phyloP scores from a whole-genome alignment of 768 basidiomycete genomes.

The Leccinellum luteum region DNA sequence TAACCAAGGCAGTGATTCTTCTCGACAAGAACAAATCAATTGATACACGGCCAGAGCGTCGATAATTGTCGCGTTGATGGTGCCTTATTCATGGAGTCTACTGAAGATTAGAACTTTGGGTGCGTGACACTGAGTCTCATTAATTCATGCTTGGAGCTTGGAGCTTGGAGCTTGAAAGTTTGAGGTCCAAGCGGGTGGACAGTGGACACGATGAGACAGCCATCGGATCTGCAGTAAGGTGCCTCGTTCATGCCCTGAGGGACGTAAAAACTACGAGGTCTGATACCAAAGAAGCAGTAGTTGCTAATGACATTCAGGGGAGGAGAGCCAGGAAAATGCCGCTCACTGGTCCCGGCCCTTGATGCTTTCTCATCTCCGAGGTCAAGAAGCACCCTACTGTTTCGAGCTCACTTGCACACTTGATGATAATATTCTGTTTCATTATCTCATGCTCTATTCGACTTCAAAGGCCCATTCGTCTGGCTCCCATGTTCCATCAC shows the following conservation, averaged over 20 bases:
- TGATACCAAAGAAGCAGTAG: background rate
- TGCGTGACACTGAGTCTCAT: background rate
- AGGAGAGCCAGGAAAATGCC: background rate
- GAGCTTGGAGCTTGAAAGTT: too few species aligned
- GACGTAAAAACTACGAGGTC: background rate
- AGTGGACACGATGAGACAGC: background rate
- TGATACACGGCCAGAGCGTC: background rate
- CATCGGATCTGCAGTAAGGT: background rate
- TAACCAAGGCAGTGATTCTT: background rate
- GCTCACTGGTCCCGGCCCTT: background rate
- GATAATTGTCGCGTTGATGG: background rate
- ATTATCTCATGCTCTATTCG: background rate
- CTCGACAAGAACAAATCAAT: background rate
- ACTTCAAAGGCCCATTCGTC: background rate
- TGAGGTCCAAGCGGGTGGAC: too few species aligned
- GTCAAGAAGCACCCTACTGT: background rate
- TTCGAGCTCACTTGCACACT: background rate
- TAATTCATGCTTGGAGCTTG: background rate
- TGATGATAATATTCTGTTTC: background rate
- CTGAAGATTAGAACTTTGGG: background rate
- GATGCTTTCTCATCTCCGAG: background rate
- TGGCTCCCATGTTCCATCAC: background rate
- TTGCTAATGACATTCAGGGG: background rate
- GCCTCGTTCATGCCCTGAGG: background rate
- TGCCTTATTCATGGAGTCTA: background rate